Conservation (phyloP, 768 basidiomycete species). For the Hericium erinaceus region DNA sequence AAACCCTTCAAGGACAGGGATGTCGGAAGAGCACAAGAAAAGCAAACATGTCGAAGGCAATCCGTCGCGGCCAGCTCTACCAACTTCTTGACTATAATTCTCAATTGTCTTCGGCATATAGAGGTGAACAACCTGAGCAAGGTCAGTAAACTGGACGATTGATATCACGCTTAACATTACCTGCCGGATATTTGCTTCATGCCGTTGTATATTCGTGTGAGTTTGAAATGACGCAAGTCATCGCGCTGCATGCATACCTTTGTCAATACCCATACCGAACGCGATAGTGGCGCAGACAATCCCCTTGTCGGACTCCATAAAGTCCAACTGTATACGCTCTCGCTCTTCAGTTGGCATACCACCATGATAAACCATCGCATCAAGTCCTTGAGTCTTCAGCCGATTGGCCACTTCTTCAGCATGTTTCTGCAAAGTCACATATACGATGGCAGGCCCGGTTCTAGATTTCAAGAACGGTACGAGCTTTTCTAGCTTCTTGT, state of each 20-base stretch:
- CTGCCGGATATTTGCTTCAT: slow-evolving; percentile 26
- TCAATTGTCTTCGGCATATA: slow-evolving; percentile 38
- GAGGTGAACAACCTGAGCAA: slow-evolving; percentile 28
- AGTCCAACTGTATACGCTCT: slow-evolving; percentile 26
- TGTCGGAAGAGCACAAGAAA: slow-evolving; percentile 34
- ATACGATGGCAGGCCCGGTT: slow-evolving; percentile 35
- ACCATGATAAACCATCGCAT: slow-evolving; percentile 33
- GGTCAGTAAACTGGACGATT: background rate
- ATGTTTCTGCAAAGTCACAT: slow-evolving; percentile 35
- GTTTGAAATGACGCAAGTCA: background rate
- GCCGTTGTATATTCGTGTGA: no score
- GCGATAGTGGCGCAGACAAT: slow-evolving; percentile 37
- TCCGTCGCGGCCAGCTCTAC: slow-evolving; percentile 34
- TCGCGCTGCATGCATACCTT: slow-evolving; percentile 16
- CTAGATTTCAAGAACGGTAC: slow-evolving; percentile 27
- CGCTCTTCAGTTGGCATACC: slow-evolving; percentile 29
- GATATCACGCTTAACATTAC: slow-evolving; percentile 5
- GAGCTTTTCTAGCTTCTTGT: slow-evolving; percentile 27
- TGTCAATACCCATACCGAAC: slow-evolving; percentile 40
- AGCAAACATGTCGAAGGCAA: slow-evolving; percentile 34
- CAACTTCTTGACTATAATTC: slow-evolving; percentile 38
- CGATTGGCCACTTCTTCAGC: slow-evolving; percentile 27
- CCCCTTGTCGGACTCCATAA: slow-evolving; percentile 30
- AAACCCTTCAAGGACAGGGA: slow-evolving; percentile 40
- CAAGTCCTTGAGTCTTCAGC: slow-evolving; percentile 20